These are phyloP conservation scores for Penicillium brasilianum DNA, from an alignment of 2,329 filamentous ascomycete species.

Conservation along the genomic window DNA sequence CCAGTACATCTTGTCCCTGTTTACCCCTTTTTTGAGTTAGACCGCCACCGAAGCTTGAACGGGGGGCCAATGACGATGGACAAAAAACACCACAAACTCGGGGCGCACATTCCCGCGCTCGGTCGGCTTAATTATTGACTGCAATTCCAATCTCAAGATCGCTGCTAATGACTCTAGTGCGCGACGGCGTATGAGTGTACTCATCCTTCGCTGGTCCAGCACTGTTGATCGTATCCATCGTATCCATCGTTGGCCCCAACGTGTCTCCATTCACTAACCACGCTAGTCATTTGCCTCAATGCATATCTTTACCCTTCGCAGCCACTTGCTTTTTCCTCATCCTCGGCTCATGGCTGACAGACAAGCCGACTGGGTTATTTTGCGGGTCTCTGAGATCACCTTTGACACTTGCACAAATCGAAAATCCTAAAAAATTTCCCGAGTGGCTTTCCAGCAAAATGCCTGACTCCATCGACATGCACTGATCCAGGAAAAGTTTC, in stretches of 20 bases:
- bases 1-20: neutral
- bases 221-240: neutral
- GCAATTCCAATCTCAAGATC: constrained; percentile 19
- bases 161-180: constrained; percentile 23
- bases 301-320: constrained; percentile 7
- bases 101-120: constrained; percentile 16
- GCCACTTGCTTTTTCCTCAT: neutral
- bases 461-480: neutral
- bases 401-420: neutral
- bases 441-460: neutral
- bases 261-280: constrained; percentile 4
- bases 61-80: neutral
- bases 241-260: too few relatives aligned
- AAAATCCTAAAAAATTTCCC: neutral
- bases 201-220: constrained; percentile 14
- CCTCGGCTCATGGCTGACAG: constrained; percentile 14
- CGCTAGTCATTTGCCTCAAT: constrained; percentile 13
- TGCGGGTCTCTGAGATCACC: constrained; percentile 5
- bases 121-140: neutral
- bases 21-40: neutral
- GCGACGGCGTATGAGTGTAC: constrained; percentile 9
- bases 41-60: neutral
- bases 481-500: neutral
- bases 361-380: neutral
- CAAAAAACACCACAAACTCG: constrained; percentile 1